Evolutionary conservation across 495 filamentous ascomycete species (phyloP), one percentile per base, ranked within the genome.

Genomic region (Hyaloscypha finlandica): DNA sequence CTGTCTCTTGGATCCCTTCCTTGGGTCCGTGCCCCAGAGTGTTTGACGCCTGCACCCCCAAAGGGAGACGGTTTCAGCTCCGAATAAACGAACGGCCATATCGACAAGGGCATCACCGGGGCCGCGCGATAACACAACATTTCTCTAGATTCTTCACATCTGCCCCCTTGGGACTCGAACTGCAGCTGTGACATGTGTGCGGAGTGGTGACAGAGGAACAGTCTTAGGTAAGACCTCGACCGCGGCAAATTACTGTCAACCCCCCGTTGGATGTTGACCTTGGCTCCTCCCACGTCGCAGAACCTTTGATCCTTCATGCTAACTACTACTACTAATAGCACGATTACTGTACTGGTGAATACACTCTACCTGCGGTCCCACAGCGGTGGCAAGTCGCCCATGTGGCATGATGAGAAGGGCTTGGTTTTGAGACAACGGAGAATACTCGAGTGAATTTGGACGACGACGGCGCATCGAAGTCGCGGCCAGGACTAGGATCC

Each of bases 61-160:
- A 39, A 33, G 32, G 54, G 39, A 54, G 53, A 52, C 54, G 14
- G 70, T 72, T 72, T 72, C 70, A 72, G 67, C 70, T 61, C 37
- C 42, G 31, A 32, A 45, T 42, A 56, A 65, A 35, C 62, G 57
- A 64, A 65, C 58, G 32, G 48, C 66, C 63, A 29, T 59, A 59
- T 66, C 37, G 60, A 67, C 60, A 64, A 68, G 65, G 58, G 48
- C 14, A 63, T 19, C 6, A 30, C 1, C 32, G 51, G 29, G 14
- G 48, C 30, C 54, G 31, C 6, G 31, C 64, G 64, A 66, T 60
- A 67, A 20, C 52, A 68, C 64, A 42, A 61, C 37, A 48, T 42
- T 55, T 63, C 53, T 59, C 59, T 33, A 59, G 31, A 61, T 63
- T 54, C 59, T 29, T 65, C 42, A 48, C 42, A 48, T 48, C 16